Evolutionary conservation across 2,329 filamentous ascomycete genomes (phyloP).

Genomic region (Sordariomycetes sp.): DNA sequence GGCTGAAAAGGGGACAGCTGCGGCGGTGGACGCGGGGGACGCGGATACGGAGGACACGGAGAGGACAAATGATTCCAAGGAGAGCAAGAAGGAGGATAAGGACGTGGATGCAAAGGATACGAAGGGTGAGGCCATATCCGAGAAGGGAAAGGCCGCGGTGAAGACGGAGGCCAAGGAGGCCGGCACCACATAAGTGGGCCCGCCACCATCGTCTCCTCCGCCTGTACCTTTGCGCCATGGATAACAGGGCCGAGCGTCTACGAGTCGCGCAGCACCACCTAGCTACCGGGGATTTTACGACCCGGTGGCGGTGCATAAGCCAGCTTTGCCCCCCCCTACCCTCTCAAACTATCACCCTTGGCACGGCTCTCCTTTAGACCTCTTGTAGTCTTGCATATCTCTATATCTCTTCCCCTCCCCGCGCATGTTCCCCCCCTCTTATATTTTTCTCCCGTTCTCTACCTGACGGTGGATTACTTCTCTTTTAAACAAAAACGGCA

Average conservation of each 20-base stretch:
- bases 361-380: background rate
- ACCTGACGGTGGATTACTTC: too few species aligned
- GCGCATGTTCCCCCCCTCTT: too few species aligned
- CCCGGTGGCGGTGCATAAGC: background rate
- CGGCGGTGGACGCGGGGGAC: background rate
- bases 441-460: too few species aligned
- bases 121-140: background rate
- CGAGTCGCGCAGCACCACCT: too few species aligned
- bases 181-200: background rate
- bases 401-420: background rate
- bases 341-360: background rate
- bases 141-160: background rate
- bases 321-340: background rate
- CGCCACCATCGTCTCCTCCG: background rate
- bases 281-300: background rate
- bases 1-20: constrained; percentile 2
- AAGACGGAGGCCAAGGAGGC: background rate
- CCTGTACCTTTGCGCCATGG: background rate
- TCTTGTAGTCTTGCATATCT: background rate
- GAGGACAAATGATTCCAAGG: background rate
- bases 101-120: background rate
- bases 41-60: constrained; percentile 4
- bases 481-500: background rate
- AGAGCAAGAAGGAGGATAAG: background rate
- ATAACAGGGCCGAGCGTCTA: background rate